Percentiles rank a stretch among this genome's conserved stretches.
Conservation (phyloP, 768 basidiomycete species). For the Calocera cornea region DNA sequence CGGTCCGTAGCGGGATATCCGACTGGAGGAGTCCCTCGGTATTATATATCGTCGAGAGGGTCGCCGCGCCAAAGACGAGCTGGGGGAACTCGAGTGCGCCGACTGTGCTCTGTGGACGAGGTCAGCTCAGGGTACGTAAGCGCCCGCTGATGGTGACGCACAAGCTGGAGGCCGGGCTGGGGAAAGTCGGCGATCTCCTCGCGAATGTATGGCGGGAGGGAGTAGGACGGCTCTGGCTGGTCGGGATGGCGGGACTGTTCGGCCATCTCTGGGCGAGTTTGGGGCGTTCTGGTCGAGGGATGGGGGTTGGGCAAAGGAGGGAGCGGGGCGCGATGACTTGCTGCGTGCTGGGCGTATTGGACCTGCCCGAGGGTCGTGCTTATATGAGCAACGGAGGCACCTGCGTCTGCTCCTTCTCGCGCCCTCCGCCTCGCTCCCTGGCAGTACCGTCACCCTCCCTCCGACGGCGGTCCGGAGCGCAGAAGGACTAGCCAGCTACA, state of each 20-base stretch:
- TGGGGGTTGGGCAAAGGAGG: too few species aligned
- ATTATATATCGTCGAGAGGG: constrained; percentile 59
- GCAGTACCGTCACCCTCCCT: too few species aligned
- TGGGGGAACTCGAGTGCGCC: constrained; percentile 30
- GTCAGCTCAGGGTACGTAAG: not conserved
- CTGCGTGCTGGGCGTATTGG: too few species aligned
- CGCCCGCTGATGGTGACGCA: not conserved
- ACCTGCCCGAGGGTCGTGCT: not conserved
- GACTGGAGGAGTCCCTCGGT: constrained; percentile 42
- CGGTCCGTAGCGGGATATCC: constrained; percentile 45
- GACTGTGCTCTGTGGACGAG: constrained; percentile 21
- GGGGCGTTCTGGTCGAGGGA: too few species aligned
- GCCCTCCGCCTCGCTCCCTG: not conserved
- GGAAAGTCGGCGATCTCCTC: not conserved
- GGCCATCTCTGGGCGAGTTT: not conserved
- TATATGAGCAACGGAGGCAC: constrained; percentile 5
- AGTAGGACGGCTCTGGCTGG: constrained; percentile 2
- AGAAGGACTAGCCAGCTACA: too few species aligned
- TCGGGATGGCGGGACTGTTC: not conserved
- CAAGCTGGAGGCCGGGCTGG: not conserved
- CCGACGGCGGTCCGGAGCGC: too few species aligned
- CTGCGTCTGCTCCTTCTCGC: not conserved
- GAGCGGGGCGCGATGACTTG: too few species aligned
- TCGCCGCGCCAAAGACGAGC: constrained; percentile 58
- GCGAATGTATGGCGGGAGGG: not conserved